Evolutionary conservation across 139 green algal species (phyloP).

Genomic region (Zygnema circumcarinatum): DNA sequence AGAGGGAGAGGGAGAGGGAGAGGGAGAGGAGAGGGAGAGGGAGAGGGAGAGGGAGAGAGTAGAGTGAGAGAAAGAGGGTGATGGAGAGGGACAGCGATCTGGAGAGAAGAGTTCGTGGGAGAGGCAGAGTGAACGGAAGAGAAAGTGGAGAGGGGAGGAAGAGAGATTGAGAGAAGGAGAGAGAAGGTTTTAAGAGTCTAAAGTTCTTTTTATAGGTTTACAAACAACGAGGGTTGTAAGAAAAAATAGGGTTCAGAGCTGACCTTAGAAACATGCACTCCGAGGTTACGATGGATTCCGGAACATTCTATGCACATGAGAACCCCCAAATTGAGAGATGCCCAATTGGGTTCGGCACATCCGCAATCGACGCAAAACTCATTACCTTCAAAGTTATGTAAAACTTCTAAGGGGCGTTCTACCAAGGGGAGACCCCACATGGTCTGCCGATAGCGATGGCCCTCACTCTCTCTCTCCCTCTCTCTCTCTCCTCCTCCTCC

Average conservation of each 20-base stretch:
- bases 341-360: constrained; percentile 83
- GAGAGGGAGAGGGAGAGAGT: background rate
- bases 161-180: background rate
- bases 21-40: background rate
- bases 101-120: background rate
- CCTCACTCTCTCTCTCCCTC: constrained; percentile 30
- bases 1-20: background rate
- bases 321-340: constrained; percentile 85
- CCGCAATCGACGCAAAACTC: constrained; percentile 83
- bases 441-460: background rate
- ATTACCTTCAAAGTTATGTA: constrained; percentile 76
- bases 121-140: background rate
- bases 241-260: background rate
- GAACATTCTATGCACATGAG: constrained; percentile 92
- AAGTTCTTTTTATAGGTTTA: background rate
- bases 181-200: background rate
- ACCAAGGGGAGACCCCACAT: too few species aligned
- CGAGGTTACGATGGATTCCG: constrained; percentile 86
- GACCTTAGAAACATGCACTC: constrained; percentile 83
- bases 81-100: background rate
- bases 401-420: constrained; percentile 43
- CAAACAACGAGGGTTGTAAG: background rate
- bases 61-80: background rate
- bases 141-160: background rate
- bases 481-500: background rate